Evolutionary conservation across 805 yeast genomes (phyloP).

Genomic region (Saccharomyces mikatae): DNA sequence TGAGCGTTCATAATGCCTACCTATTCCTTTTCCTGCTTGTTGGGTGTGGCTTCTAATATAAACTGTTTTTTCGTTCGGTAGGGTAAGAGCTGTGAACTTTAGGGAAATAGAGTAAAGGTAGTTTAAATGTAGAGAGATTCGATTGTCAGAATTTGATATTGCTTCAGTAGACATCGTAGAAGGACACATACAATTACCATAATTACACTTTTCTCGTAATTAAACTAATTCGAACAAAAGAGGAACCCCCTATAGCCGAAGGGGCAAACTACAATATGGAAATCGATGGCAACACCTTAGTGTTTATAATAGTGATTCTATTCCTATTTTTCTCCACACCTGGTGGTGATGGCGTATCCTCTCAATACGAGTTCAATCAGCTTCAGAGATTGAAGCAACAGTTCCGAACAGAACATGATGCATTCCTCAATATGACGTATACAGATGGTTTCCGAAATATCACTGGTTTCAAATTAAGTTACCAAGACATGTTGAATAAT

Average conservation of each 20-base stretch:
- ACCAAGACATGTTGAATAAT: conserved; percentile 45
- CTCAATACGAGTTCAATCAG: conserved; percentile 34
- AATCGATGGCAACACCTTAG: conserved; percentile 27
- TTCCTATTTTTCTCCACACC: conserved; percentile 28
- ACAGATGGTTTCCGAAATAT: conserved; percentile 55
- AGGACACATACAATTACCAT: background rate
- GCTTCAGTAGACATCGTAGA: background rate
- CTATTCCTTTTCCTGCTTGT: background rate
- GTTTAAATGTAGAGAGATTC: background rate
- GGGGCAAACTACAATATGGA: conserved; percentile 17
- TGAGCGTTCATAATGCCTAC: background rate
- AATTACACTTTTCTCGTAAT: background rate
- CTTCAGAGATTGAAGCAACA: conserved; percentile 34
- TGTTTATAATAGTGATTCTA: conserved; percentile 25
- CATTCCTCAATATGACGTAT: conserved; percentile 38
- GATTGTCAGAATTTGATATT: background rate
- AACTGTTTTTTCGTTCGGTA: background rate
- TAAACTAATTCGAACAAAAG: conserved; percentile 15
- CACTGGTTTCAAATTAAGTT: conserved; percentile 64
- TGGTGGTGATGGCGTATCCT: conserved; percentile 28
- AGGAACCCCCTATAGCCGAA: conserved; percentile 31
- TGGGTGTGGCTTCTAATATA: background rate
- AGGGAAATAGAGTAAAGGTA: background rate
- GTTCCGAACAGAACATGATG: conserved; percentile 26
- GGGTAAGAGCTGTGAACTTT: background rate